phyloP scores from a whole-genome alignment of 192 early-diverging fungal species.

The Funneliformis geosporum region DNA sequence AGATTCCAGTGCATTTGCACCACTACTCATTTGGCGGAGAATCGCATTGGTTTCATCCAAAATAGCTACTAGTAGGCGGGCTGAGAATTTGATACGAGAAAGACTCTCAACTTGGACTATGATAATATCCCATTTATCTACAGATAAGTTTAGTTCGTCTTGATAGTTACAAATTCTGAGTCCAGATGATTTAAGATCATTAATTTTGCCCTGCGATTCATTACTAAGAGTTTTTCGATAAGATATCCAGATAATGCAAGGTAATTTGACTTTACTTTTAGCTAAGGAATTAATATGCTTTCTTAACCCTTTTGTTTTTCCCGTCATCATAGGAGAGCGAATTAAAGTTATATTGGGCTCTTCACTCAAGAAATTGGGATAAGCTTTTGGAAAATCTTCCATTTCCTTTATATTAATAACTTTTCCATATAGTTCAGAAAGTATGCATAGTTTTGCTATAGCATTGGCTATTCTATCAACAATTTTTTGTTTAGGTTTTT shows the following conservation, averaged over 20 bases:
- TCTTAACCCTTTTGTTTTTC: slow-evolving; percentile 15
- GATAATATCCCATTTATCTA: neutral
- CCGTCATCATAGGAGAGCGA: slow-evolving; percentile 5
- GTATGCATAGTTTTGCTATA: neutral
- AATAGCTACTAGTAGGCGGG: neutral
- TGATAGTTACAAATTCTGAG: slow-evolving; percentile 1
- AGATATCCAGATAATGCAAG: slow-evolving; percentile 3
- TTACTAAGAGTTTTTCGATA: no score
- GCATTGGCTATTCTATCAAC: slow-evolving; percentile 1
- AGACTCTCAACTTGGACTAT: slow-evolving; percentile 4
- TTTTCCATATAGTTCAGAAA: neutral
- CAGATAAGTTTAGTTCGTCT: neutral
- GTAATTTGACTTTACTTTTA: neutral
- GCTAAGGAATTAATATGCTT: neutral
- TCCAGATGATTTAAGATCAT: neutral
- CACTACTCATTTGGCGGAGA: neutral
- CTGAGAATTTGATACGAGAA: neutral
- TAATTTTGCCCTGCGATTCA: slow-evolving; percentile 14
- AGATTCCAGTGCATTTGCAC: no score
- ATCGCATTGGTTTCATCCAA: slow-evolving; percentile 9
- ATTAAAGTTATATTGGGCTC: slow-evolving; percentile 10
- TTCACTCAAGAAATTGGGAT: slow-evolving; percentile 23
- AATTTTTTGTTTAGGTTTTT: neutral
- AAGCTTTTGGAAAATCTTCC: no score
- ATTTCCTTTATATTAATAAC: no score